Evolutionary conservation across 768 basidiomycete species (phyloP), one percentile per base, ranked within the genome.

Genomic region (Amanita jacksonii): DNA sequence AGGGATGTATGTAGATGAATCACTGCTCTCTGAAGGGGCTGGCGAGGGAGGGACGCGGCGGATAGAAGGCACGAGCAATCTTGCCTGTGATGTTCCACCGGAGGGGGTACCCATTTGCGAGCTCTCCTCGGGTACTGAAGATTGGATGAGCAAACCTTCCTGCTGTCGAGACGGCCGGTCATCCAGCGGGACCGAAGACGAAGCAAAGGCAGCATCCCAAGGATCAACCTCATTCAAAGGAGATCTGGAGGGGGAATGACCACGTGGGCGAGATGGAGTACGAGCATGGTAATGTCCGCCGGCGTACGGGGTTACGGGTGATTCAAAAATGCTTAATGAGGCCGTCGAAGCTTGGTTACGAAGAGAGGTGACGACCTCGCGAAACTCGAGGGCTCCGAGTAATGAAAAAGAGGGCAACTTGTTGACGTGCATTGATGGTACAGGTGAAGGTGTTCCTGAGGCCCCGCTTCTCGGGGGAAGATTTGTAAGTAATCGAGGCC

Each of bases 351-450:
- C 81, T 54, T 92, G 79, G 38, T 70, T 70, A 50, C 79, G 77
- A 18, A 99, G 68, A 0, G 84, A 81, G 8, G 84, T 72, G 16
- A 99, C 84, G 18, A 97, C 85, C 47, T 92, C 83, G 13, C 92
- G 75, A 63, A 99, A 99, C 61, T 99, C 96, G 34, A 99, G 75
- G 0, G 96, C 96, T 7, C 94, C 90, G 4, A 98, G 76, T 1
- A 99, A 74, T 2, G 94, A 97, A 54, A 90, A 90, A 0, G 85
- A 87, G 2, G 85, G 85, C 62, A 89, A 73, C 48, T 77, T 74
- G 8, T 62, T 59, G 28, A 67, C 60, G 36, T 51, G 65, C 47
- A 18, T 69, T 48, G 52, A 59, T 19, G 59, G 63, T 5, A 69
- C 56, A 5, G 77, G 74, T 1, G 82, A 76, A 9, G 76, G 67